Conservation (phyloP, 148 eudicot species). For the Diospyros lotus region DNA sequence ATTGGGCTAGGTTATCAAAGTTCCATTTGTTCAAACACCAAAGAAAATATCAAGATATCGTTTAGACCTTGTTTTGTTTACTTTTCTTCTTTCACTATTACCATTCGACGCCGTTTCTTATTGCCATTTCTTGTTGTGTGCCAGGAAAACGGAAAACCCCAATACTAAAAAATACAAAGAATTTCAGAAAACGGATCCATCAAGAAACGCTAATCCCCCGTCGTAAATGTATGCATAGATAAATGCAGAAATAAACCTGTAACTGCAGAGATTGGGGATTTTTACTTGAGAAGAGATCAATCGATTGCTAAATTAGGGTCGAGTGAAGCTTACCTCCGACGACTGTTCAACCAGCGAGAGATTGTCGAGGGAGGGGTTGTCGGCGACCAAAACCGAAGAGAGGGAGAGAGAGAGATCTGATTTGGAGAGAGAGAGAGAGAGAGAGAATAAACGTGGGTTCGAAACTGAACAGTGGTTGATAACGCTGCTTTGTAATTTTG, state of each 20-base stretch:
- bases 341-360: background rate
- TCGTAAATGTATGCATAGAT: background rate
- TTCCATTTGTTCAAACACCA: too few species aligned
- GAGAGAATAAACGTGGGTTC: background rate
- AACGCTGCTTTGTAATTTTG: too few species aligned
- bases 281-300: background rate
- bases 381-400: background rate
- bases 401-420: conserved; percentile 7
- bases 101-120: too few species aligned
- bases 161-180: background rate
- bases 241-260: background rate
- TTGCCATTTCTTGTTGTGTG: too few species aligned
- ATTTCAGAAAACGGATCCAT: background rate
- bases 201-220: background rate
- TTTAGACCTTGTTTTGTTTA: too few species aligned
- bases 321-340: background rate
- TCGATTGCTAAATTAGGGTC: background rate
- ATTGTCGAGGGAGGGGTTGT: background rate
- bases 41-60: too few species aligned
- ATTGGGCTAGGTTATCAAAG: too few species aligned
- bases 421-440: background rate
- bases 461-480: background rate
- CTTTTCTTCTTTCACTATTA: background rate
- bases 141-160: background rate
- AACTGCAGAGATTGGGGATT: background rate